A percentile compares a stretch with the other conserved stretches of the same genome.
Conservation (phyloP, 176 grass and related monocot species). For the Panicum miliaceum region DNA sequence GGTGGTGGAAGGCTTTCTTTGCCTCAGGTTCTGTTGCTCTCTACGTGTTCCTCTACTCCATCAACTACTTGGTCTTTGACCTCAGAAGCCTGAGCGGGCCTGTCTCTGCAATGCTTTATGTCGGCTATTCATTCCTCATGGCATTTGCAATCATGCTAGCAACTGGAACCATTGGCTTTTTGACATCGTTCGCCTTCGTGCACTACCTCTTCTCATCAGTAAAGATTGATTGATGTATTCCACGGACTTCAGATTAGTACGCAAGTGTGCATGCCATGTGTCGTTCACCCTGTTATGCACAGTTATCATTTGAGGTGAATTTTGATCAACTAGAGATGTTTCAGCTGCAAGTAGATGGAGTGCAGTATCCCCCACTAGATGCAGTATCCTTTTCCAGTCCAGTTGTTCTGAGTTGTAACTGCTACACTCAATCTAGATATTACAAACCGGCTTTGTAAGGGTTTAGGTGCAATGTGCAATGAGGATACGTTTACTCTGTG, state of each 20-base stretch:
- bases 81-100: conserved; percentile 83
- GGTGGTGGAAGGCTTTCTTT: conserved; percentile 94
- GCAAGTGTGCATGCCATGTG: background rate
- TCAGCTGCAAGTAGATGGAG: conserved; percentile 28
- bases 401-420: conserved; percentile 19
- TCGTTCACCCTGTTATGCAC: conserved; percentile 5
- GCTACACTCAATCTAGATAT: conserved; percentile 18
- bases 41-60: conserved; percentile 89
- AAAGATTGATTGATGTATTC: conserved; percentile 80
- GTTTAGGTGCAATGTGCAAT: background rate
- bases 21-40: conserved; percentile 76
- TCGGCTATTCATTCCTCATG: conserved; percentile 84
- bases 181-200: conserved; percentile 77
- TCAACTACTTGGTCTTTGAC: conserved; percentile 92
- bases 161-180: conserved; percentile 78
- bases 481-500: background rate
- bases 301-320: conserved; percentile 25
- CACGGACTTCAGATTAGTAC: conserved; percentile 6
- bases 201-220: conserved; percentile 88
- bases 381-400: background rate
- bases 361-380: conserved; percentile 14
- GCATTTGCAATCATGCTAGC: conserved; percentile 73
- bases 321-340: conserved; percentile 23
- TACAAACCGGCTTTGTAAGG: conserved; percentile 17
- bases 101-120: conserved; percentile 77